Evolutionary conservation across 2,329 filamentous ascomycete genomes (phyloP).

Genomic region (Monilinia fructicola): DNA sequence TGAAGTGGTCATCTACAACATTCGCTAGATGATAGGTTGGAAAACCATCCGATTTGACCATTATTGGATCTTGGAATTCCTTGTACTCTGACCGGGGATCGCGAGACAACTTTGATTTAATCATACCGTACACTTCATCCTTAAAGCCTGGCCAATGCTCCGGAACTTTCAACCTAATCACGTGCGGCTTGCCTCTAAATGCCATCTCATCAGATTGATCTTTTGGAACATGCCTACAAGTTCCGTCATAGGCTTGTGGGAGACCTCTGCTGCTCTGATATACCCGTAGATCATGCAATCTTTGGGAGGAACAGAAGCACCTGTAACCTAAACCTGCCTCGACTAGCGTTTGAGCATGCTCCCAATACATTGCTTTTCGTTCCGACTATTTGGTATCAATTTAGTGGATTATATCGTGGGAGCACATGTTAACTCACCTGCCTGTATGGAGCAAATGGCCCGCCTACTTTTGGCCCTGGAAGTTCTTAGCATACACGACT

Average conservation of each 20-base stretch:
- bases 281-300: constrained; percentile 65
- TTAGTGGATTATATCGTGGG: constrained; percentile 23
- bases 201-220: constrained; percentile 72
- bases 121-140: constrained; percentile 77
- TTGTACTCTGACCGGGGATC: constrained; percentile 5
- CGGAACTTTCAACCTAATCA: constrained; percentile 72
- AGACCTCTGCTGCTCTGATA: constrained; percentile 59
- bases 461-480: constrained; percentile 74
- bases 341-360: constrained; percentile 69
- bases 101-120: constrained; percentile 44
- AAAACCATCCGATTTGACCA: constrained; percentile 87
- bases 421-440: constrained; percentile 54
- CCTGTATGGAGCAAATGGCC: constrained; percentile 80
- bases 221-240: constrained; percentile 65
- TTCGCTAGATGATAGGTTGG: constrained; percentile 98
- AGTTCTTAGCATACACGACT: constrained; percentile 26
- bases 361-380: constrained; percentile 68
- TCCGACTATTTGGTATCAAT: constrained; percentile 61
- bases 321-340: constrained; percentile 76
- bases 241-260: constrained; percentile 65
- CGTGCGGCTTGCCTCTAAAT: constrained; percentile 66
- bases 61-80: constrained; percentile 76
- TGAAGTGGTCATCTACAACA: constrained; percentile 91
- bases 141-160: constrained; percentile 62
- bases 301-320: constrained; percentile 82